phyloP scores from a whole-genome alignment of 176 grass and related monocot species.

The Saccharum spontaneum region DNA sequence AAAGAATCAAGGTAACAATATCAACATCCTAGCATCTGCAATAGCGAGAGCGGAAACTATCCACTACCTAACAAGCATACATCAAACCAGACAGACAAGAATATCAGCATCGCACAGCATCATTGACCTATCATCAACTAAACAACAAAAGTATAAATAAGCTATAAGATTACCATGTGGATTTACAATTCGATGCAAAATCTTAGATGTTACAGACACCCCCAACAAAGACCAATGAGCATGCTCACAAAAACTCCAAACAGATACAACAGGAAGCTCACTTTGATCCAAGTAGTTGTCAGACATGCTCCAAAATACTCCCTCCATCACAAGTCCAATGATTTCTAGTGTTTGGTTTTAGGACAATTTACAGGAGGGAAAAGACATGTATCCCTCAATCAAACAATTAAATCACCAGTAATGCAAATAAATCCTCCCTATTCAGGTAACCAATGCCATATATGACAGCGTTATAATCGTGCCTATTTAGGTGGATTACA shows the following conservation, averaged over 20 bases:
- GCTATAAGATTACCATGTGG: background rate
- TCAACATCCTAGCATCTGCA: slow-evolving; percentile 26
- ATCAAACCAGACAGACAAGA: slow-evolving; percentile 11
- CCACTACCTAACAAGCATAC: background rate
- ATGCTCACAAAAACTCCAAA: background rate
- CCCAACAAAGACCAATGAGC: background rate
- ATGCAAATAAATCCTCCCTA: background rate
- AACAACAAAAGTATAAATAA: background rate
- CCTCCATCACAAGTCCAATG: background rate
- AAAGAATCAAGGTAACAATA: slow-evolving; percentile 20
- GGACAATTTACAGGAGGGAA: background rate
- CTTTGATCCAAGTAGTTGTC: background rate
- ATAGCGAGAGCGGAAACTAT: slow-evolving; percentile 3
- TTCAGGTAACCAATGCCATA: background rate
- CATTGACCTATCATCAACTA: background rate
- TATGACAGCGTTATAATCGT: background rate
- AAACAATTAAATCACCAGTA: background rate
- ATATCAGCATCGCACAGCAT: background rate
- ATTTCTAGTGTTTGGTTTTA: background rate
- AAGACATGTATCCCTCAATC: background rate
- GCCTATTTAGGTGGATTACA: background rate
- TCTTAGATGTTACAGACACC: background rate
- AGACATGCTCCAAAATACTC: background rate
- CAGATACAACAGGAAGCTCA: background rate
- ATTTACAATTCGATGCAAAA: background rate